Evolutionary conservation across 192 early-diverging fungal species (phyloP).

Genomic region (Chytriomyces sp.): DNA sequence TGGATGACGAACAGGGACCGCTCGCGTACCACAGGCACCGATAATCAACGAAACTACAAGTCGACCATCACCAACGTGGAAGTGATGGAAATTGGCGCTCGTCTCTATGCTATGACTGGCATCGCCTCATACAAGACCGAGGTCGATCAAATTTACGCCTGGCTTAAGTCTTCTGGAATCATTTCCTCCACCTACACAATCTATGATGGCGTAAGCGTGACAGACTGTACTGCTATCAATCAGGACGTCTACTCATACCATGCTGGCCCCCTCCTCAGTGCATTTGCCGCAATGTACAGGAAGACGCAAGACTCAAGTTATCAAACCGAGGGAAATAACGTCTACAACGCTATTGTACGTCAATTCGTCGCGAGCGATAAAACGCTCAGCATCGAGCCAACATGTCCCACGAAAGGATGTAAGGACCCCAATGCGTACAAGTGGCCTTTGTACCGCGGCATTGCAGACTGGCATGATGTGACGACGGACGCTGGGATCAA

Average conservation of each 20-base stretch:
- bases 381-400: neutral
- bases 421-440: conserved; percentile 25
- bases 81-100: conserved; percentile 16
- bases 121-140: neutral
- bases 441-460: conserved; percentile 21
- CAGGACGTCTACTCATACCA: conserved; percentile 22
- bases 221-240: neutral
- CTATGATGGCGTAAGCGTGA: conserved; percentile 10
- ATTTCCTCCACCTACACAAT: neutral
- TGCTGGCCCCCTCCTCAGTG: conserved; percentile 13
- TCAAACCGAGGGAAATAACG: conserved; percentile 8
- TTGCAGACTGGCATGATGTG: conserved; percentile 24
- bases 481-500: conserved; percentile 1
- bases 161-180: conserved; percentile 4
- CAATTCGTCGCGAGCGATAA: neutral
- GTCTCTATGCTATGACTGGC: conserved; percentile 6
- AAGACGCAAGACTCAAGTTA: conserved; percentile 14
- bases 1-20: neutral
- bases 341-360: neutral
- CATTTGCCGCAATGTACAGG: conserved; percentile 10
- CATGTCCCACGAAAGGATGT: neutral
- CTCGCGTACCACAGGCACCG: neutral
- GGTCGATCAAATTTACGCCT: conserved; percentile 20
- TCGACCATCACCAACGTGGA: conserved; percentile 21
- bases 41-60: neutral